A percentile compares a stretch with the other conserved stretches of the same genome.
phyloP scores from a whole-genome alignment of 352 stramenopile genomes.

The Pythium diclinum region DNA sequence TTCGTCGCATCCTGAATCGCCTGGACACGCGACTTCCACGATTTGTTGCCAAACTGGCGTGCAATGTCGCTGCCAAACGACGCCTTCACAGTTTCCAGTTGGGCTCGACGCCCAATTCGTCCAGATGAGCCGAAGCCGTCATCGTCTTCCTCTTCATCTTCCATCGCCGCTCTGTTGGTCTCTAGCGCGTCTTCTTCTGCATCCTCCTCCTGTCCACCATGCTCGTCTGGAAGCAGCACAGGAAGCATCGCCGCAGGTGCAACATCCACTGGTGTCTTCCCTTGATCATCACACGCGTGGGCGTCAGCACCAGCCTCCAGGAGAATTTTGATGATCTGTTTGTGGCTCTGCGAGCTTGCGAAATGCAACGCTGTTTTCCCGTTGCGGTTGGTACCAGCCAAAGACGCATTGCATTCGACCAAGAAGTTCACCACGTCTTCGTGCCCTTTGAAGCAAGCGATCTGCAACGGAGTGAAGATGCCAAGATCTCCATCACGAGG shows the following conservation, averaged over 20 bases:
- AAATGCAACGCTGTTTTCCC: conserved; percentile 77
- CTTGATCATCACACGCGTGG: conserved; percentile 55
- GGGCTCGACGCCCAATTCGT: neutral
- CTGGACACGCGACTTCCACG: conserved; percentile 54
- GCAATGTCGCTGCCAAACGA: conserved; percentile 57
- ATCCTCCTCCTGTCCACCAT: conserved; percentile 21
- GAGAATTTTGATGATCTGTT: conserved; percentile 57
- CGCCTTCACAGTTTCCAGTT: conserved; percentile 33
- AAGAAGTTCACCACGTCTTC: conserved; percentile 71
- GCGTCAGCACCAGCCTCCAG: conserved; percentile 66
- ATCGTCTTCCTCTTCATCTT: conserved; percentile 32
- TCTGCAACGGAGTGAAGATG: conserved; percentile 79
- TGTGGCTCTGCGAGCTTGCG: conserved; percentile 58
- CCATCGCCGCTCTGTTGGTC: conserved; percentile 14
- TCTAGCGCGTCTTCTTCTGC: conserved; percentile 30
- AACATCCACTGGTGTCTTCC: conserved; percentile 66
- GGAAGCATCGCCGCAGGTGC: conserved; percentile 42
- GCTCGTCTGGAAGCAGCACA: conserved; percentile 47
- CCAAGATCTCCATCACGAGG: conserved; percentile 56
- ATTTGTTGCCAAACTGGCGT: conserved; percentile 46
- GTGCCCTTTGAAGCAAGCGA: conserved; percentile 72
- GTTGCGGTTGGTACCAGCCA: conserved; percentile 60
- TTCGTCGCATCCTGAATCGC: conserved; percentile 55
- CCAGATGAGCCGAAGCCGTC: conserved; percentile 31
- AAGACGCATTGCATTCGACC: conserved; percentile 77